Conservation (phyloP, 805 yeast genomes). For the Diddensiella caesifluorescens region DNA sequence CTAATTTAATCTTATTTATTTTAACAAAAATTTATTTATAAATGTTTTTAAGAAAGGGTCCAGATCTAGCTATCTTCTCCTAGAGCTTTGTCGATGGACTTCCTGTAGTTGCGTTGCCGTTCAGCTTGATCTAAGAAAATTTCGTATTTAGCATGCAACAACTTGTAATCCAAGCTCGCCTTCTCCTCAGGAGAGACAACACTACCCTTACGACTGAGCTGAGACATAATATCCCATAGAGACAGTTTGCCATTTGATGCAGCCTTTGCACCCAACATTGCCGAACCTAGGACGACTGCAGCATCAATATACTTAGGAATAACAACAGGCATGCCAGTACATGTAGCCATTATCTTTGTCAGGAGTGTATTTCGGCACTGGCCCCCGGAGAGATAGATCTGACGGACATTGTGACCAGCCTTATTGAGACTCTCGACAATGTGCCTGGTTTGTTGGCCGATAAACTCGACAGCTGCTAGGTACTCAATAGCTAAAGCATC, state of each 20-base stretch:
- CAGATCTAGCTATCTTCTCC: constrained; percentile 12
- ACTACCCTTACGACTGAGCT: constrained; percentile 76
- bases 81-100: constrained; percentile 40
- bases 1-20: constrained; percentile 6
- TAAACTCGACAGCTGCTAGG: constrained; percentile 92
- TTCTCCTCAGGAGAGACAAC: constrained; percentile 63
- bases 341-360: constrained; percentile 85
- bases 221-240: constrained; percentile 83
- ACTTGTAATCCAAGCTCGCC: constrained; percentile 57
- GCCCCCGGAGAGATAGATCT: constrained; percentile 91
- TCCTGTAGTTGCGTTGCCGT: constrained; percentile 73
- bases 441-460: constrained; percentile 96
- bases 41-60: no score
- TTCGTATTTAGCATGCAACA: constrained; percentile 74
- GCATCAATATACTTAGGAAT: constrained; percentile 95
- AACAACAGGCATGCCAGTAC: constrained; percentile 85
- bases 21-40: constrained; percentile 4
- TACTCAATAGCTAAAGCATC: constrained; percentile 82
- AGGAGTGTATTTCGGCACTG: constrained; percentile 89
- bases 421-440: constrained; percentile 79
- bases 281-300: constrained; percentile 95
- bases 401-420: constrained; percentile 69
- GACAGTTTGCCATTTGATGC: constrained; percentile 49
- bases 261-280: constrained; percentile 91
- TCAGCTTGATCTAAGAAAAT: constrained; percentile 84